A percentile compares a stretch with the other conserved stretches of the same genome.
phyloP scores from a whole-genome alignment of 2,329 filamentous ascomycete genomes.

The Fusarium tricinctum region DNA sequence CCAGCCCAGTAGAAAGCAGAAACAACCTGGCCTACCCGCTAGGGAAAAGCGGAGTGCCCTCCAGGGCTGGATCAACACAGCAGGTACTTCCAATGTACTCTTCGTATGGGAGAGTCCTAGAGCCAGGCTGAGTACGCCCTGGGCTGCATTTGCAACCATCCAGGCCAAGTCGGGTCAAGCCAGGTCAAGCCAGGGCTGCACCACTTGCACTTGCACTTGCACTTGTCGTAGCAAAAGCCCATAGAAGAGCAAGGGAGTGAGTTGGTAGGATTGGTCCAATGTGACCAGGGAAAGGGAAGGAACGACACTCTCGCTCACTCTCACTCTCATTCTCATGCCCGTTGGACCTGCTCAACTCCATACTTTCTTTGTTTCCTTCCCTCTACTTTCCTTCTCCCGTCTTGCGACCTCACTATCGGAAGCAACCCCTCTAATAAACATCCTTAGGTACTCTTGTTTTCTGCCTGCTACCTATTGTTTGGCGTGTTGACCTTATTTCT shows the following conservation, averaged over 20 bases:
- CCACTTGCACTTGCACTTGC: slow-evolving; percentile 33
- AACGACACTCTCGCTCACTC: background rate
- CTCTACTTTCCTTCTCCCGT: slow-evolving; percentile 14
- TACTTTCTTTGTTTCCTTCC: slow-evolving; percentile 38
- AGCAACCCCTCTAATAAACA: slow-evolving; percentile 1
- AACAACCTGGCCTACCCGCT: slow-evolving; percentile 20
- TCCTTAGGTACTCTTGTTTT: slow-evolving; percentile 12
- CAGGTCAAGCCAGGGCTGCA: slow-evolving; percentile 31
- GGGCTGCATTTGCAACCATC: slow-evolving; percentile 37
- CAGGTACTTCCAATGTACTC: slow-evolving; percentile 24
- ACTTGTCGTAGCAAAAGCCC: background rate
- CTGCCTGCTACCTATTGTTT: slow-evolving; percentile 3
- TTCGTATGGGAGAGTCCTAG: slow-evolving; percentile 28
- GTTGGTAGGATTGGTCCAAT: slow-evolving; percentile 14
- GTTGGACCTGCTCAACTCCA: slow-evolving; percentile 8
- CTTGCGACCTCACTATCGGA: slow-evolving; percentile 13
- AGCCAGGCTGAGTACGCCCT: slow-evolving; percentile 33
- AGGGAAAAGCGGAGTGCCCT: slow-evolving; percentile 6
- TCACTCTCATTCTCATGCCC: slow-evolving; percentile 10
- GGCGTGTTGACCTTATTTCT: slow-evolving; percentile 5
- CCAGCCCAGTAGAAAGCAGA: slow-evolving; percentile 18
- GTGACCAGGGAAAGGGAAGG: slow-evolving; percentile 23
- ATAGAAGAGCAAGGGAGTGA: slow-evolving; percentile 1
- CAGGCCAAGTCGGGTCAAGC: slow-evolving; percentile 23
- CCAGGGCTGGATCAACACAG: slow-evolving; percentile 14